A percentile compares a stretch with the other conserved stretches of the same genome.
These are phyloP conservation scores for Teratosphaeria gauchensis DNA, from an alignment of 2,329 filamentous ascomycete genomes.

Conservation along the genomic window DNA sequence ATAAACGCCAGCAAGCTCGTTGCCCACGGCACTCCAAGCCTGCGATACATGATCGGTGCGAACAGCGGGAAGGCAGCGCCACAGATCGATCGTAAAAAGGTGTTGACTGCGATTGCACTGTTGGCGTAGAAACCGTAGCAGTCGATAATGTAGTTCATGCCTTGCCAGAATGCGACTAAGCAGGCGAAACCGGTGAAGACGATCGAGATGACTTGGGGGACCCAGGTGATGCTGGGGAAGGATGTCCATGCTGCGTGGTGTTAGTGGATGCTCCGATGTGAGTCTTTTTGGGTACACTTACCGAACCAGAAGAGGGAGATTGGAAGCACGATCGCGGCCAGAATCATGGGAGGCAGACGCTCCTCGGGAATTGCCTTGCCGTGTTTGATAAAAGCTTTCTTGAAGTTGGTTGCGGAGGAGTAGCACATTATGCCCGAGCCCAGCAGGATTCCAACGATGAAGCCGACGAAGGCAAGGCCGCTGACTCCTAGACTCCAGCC, in stretches of 20 bases:
- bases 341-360: slow-evolving; percentile 35
- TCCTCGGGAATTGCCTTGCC: slow-evolving; percentile 30
- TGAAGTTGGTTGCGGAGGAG: slow-evolving; percentile 15
- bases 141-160: slow-evolving; percentile 31
- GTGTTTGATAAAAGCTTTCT: slow-evolving; percentile 9
- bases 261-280: background rate
- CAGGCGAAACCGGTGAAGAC: slow-evolving; percentile 31
- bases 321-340: slow-evolving; percentile 33
- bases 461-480: slow-evolving; percentile 17
- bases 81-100: slow-evolving; percentile 25
- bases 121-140: slow-evolving; percentile 30
- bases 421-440: slow-evolving; percentile 13
- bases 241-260: slow-evolving; percentile 27
- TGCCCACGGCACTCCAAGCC: slow-evolving; percentile 24
- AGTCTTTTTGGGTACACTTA: background rate
- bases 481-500: slow-evolving; percentile 17
- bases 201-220: slow-evolving; percentile 32
- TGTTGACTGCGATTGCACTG: slow-evolving; percentile 29
- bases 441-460: slow-evolving; percentile 17
- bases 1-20: slow-evolving; percentile 24
- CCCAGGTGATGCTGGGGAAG: slow-evolving; percentile 28
- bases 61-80: slow-evolving; percentile 30
- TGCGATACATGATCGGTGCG: slow-evolving; percentile 18
- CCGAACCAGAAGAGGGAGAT: slow-evolving; percentile 38
- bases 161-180: slow-evolving; percentile 28